Base-by-base conservation (phyloP, 805 yeast species). In the Candida odintsovae region DNA sequence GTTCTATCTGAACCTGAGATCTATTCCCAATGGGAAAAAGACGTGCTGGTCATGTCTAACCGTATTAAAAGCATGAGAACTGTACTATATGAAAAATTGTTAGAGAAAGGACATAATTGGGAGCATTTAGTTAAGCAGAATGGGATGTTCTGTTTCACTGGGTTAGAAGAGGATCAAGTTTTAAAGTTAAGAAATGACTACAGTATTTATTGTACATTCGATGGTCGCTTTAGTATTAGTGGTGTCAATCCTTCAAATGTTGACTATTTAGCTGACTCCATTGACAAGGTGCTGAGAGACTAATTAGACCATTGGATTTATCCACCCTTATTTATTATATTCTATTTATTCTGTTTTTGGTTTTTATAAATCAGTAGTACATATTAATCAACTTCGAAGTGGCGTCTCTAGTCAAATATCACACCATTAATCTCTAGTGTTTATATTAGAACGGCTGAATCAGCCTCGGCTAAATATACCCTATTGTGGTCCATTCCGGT, bases 131-230 rank as follows among this genome's bases (percentile, higher is more conserved):
- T 86, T 47, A 77, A 82, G 62, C 98, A 92, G 68, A 85, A 92
- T 64, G 99, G 99, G 58, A 92, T 92, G 98, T 92, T 92, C 70
- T 87, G 92, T 59, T 92, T 77, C 73, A 90, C 97, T 31, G 96
- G 97, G 8, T 75, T 92, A 51, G 63, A 68, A 28, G 71, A 78
- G 40, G 80, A 77, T 42, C 95, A 90, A 69, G 92, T 88, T 42
- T 72, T 78, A 48, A 68, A 73, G 51, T 74, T 92, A 59, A 83
- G 86, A 63, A 72, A 76, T 43, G 81, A 87, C 65, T 83, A 71
- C 67, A 80, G 87, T 16, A 83, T 92, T 36, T 92, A 92, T 66
- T 79, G 94, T 57, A 89, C 97, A 25, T 76, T 80, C 51, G 94
- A 90, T 65, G 98, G 98, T 35, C 82, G 99, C 63, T 80, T 92